A percentile compares a stretch with the other conserved stretches of the same genome.
These are phyloP conservation scores for Trypanosoma congolense DNA, from an alignment of 208 protist species.

Conservation along the genomic window DNA sequence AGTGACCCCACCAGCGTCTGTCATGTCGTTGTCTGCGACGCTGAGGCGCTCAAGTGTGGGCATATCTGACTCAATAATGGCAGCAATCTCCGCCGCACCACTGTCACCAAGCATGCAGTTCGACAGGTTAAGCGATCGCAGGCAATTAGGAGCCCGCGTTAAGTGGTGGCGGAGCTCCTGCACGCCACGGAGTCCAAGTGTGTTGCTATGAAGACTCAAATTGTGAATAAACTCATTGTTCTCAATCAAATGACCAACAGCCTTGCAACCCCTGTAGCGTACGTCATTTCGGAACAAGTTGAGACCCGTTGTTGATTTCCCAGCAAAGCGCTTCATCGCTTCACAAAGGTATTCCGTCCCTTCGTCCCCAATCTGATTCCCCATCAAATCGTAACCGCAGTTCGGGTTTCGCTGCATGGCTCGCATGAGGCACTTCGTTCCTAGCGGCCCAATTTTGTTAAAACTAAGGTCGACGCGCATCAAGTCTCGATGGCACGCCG, in stretches of 20 bases:
- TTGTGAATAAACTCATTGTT: slow-evolving; percentile 57
- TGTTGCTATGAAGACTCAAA: slow-evolving; percentile 72
- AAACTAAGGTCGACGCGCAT: slow-evolving; percentile 74
- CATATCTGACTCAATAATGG: slow-evolving; percentile 52
- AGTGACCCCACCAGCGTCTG: slow-evolving; percentile 41
- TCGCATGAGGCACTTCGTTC: slow-evolving; percentile 70
- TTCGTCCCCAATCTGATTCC: slow-evolving; percentile 73
- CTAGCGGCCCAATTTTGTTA: slow-evolving; percentile 74
- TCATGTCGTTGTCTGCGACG: slow-evolving; percentile 68
- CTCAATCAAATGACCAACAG: slow-evolving; percentile 57
- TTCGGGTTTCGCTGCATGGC: slow-evolving; percentile 74
- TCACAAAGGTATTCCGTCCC: slow-evolving; percentile 60
- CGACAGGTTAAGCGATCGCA: slow-evolving; percentile 57
- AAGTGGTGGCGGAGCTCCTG: slow-evolving; percentile 50
- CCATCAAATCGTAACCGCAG: slow-evolving; percentile 65
- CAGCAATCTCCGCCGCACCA: slow-evolving; percentile 61
- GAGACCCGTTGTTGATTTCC: slow-evolving; percentile 54
- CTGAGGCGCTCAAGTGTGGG: slow-evolving; percentile 54
- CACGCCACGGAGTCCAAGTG: slow-evolving; percentile 66
- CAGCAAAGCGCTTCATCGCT: slow-evolving; percentile 57
- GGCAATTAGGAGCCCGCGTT: slow-evolving; percentile 21
- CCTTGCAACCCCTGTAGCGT: slow-evolving; percentile 52
- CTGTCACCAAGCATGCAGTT: slow-evolving; percentile 83
- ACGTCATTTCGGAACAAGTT: slow-evolving; percentile 77
- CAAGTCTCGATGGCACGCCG: slow-evolving; percentile 78